Conservation (phyloP, 78 protist species). For the Trichosphaerium sp. region DNA sequence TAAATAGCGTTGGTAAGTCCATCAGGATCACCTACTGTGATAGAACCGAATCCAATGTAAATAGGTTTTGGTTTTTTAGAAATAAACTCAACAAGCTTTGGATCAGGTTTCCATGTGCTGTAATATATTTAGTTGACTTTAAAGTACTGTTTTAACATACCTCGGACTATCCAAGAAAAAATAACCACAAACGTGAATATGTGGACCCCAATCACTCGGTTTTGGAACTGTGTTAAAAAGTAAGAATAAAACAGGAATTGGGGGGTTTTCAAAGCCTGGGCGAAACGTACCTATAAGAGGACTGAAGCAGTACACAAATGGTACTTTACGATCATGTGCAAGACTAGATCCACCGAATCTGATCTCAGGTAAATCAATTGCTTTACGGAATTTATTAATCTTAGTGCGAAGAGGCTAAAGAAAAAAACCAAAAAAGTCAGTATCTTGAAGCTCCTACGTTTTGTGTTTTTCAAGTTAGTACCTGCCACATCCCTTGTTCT, state of each 20-base stretch:
- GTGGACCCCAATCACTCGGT: constrained; percentile 39
- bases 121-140: not conserved
- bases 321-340: constrained; percentile 42
- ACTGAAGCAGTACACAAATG: constrained; percentile 34
- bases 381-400: not conserved
- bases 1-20: constrained; percentile 10
- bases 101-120: constrained; percentile 1
- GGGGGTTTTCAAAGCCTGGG: no score
- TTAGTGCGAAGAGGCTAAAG: not conserved
- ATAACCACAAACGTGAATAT: constrained; percentile 32
- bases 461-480: no score
- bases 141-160: not conserved
- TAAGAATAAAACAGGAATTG: no score
- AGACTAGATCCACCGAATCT: constrained; percentile 30
- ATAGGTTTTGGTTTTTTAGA: constrained; percentile 14
- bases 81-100: not conserved
- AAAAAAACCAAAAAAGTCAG: not conserved
- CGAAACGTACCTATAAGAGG: no score
- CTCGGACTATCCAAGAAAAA: constrained; percentile 7
- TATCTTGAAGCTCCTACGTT: not conserved
- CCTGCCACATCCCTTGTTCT: not conserved
- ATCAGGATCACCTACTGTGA: constrained; percentile 39
- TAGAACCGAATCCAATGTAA: constrained; percentile 46
- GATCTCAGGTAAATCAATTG: not conserved
- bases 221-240: no score